Base-by-base conservation (phyloP, 1,284 basidiomycete genomes). In the Cryptococcus sp. region DNA sequence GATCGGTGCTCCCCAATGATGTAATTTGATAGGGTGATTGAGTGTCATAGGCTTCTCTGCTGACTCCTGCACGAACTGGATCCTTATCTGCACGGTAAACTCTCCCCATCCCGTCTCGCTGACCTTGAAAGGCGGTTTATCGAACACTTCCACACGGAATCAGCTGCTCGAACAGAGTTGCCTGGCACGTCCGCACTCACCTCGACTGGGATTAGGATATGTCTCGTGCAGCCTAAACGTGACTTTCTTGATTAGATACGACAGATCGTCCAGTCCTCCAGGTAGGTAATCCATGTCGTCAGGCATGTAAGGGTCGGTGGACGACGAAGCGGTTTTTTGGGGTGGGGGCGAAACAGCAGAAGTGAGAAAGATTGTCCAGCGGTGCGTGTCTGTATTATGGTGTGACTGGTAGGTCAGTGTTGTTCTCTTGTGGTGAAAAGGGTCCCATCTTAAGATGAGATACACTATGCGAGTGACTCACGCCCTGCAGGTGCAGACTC, bases 41-140 rank as follows among this genome's bases (percentile, higher is more conserved):
- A 95, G 81, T 5, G 85, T 84, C 62, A 97, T 81, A 7, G 92
- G 86, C 77, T 98, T 98, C 78, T 99, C 96, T 52, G 86, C 88
- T 1, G 93, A 87, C 78, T 99, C 96, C 47, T 85, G 79, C n/a
- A 93, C 83, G 78, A 99, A 98, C 52, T 88, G 90, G 62, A 99
- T 88, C 62, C 91, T 87, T 69, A 99, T 95, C 70, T 89, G 86
- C 61, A 99, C 89, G 70, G 97, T 93, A 78, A 99, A 99, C 81
- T 99, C 96, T 71, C 96, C 96, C 96, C 96, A 99, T 48, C 95
- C 96, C 10, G 95, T 98, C 77, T 99, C 96, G 7, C 92, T 89
- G 10, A 99, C 88, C 67, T 92, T 89, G 72, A 93, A 99, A 0
- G 96, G 96, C 8, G 91, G 86, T 72, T 89, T 92, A 72, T 99